These are phyloP conservation scores for Pythium pyrilobum DNA, from an alignment of 352 stramenopile species.

Conservation along the genomic window DNA sequence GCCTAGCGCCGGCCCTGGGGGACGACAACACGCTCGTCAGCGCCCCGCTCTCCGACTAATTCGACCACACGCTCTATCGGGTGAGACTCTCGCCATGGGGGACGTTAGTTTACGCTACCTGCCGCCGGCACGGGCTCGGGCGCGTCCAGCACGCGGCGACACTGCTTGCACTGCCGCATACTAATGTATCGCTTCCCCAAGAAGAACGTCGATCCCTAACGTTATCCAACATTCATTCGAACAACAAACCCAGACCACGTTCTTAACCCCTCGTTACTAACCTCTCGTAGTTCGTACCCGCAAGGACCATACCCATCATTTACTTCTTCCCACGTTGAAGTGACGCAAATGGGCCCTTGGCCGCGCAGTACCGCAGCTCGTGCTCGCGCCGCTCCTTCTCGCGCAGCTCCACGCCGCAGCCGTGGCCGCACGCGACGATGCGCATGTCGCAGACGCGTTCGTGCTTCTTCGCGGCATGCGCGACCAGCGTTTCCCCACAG, in stretches of 20 bases:
- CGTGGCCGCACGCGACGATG: constrained; percentile 40
- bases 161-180: constrained; percentile 28
- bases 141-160: constrained; percentile 22
- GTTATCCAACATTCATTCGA: neutral
- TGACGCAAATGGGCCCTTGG: too few species aligned
- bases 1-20: constrained; percentile 28
- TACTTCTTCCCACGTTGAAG: constrained; percentile 9
- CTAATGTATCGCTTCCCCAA: too few species aligned
- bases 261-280: constrained; percentile 7
- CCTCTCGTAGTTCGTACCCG: too few species aligned
- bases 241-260: neutral
- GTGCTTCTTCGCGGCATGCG: constrained; percentile 45
- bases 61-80: too few species aligned
- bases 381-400: constrained; percentile 54
- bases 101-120: neutral
- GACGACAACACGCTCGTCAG: too few species aligned
- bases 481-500: constrained; percentile 44
- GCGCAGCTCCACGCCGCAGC: constrained; percentile 57
- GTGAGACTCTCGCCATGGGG: neutral
- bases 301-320: too few species aligned
- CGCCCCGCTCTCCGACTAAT: too few species aligned
- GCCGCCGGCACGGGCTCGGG: constrained; percentile 6
- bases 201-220: too few species aligned
- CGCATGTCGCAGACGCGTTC: constrained; percentile 56
- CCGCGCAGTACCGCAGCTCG: constrained; percentile 34